Evolutionary conservation across 805 yeast species (phyloP), one percentile per base, ranked within the genome.

Genomic region (Ogataea degrootiae): DNA sequence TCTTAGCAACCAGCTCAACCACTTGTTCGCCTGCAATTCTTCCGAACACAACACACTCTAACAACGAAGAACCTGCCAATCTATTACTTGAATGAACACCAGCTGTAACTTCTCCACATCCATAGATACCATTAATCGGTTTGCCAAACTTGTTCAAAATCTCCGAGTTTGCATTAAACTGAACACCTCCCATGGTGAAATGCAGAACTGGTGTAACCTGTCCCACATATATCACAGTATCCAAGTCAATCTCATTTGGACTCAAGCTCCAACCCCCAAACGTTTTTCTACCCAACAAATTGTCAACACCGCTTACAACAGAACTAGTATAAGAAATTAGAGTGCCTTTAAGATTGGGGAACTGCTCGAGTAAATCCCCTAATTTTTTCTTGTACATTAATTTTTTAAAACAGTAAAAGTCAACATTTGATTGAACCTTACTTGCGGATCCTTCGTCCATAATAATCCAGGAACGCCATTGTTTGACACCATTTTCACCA

Each of bases 61-160:
- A 63, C 39, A 81, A 65, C 41, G 81, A 74, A 14, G 82, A 77
- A 1, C 86, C 86, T 22, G 81, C 85, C 31, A 83, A 62, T 58
- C 88, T 71, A 60, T 82, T 82, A 21, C 72, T 75, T 9, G 88
- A 87, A 58, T 83, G 88, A 9, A 83, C 80, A 40, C 89, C 88
- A 16, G 85, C 85, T 42, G 84, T 76, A 23, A 80, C 79, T 60
- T 83, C 89, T 15, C 89, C 89, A 31, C 77, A 77, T 1, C 86
- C 87, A 62, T 72, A 82, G 9, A 82, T 57, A 11, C 84, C 84
- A 2, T 61, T 52, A 8, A 79, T 68, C n/a, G 59, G 55, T 29
- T 52, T 41, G 8, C 63, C 62, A 1, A 60, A 53, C 29, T 49
- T 56, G n/a, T 68, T 53, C 45, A 74, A 44, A 51, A 67, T 57